phyloP scores from a whole-genome alignment of 768 basidiomycete species.

The Dentipellis sp. region DNA sequence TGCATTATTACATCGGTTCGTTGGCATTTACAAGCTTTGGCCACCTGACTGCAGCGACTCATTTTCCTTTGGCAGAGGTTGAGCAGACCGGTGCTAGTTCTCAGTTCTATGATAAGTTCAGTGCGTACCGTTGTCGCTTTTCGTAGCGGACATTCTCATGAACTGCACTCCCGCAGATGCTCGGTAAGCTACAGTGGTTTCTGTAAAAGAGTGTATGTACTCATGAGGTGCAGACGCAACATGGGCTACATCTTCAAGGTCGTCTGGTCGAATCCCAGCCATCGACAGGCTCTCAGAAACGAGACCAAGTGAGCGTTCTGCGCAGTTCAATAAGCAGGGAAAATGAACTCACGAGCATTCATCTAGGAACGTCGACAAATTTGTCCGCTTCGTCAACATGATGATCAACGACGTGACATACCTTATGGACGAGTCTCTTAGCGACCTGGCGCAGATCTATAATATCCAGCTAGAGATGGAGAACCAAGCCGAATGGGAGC shows the following conservation, averaged over 20 bases:
- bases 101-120: slow-evolving; percentile 98
- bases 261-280: slow-evolving; percentile 85
- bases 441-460: slow-evolving; percentile 82
- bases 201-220: neutral
- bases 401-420: slow-evolving; percentile 99
- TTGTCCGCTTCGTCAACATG: slow-evolving; percentile 91
- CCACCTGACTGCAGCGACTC: neutral
- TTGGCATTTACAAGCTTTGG: neutral
- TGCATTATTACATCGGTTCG: slow-evolving; percentile 91
- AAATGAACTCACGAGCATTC: neutral
- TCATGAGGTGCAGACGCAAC: slow-evolving; percentile 48
- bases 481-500: slow-evolving; percentile 59
- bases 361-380: slow-evolving; percentile 78
- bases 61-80: slow-evolving; percentile 53
- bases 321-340: neutral
- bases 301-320: slow-evolving; percentile 57
- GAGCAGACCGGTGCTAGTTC: slow-evolving; percentile 97
- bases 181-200: slow-evolving; percentile 25
- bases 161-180: slow-evolving; percentile 32
- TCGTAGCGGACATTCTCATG: neutral
- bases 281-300: slow-evolving; percentile 75
- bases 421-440: slow-evolving; percentile 92
- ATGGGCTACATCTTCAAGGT: slow-evolving; percentile 83
- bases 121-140: slow-evolving; percentile 34
- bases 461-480: slow-evolving; percentile 82